phyloP scores from a whole-genome alignment of 441 rosid genomes.

The Euphorbia neoarborescens region DNA sequence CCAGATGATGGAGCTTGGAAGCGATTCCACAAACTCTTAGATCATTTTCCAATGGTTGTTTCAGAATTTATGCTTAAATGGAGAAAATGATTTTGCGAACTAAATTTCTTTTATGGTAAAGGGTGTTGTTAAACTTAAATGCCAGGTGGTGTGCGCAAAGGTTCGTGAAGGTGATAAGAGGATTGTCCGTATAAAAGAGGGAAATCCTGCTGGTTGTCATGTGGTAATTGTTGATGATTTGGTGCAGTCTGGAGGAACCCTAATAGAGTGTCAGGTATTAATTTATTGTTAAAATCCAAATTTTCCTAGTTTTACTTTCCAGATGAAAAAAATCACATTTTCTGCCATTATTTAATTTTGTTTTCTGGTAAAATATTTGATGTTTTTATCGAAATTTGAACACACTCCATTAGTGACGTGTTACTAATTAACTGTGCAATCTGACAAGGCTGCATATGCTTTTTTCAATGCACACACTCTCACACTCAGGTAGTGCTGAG shows the following conservation, averaged over 20 bases:
- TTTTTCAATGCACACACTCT: no score
- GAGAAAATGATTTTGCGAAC: neutral
- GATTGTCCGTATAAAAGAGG: constrained; percentile 88
- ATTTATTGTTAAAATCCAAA: neutral
- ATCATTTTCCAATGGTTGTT: constrained; percentile 70
- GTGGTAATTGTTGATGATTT: constrained; percentile 93
- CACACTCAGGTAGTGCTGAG: neutral
- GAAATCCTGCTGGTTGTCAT: constrained; percentile 78
- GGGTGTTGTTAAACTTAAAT: constrained; percentile 26
- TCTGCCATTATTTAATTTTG: neutral
- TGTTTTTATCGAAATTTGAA: neutral
- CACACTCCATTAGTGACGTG: no score
- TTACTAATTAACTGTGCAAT: no score
- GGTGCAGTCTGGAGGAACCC: constrained; percentile 97
- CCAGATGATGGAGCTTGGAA: constrained; percentile 99
- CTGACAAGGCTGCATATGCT: neutral
- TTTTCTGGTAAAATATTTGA: neutral
- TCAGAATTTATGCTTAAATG: constrained; percentile 4
- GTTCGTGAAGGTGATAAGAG: constrained; percentile 94
- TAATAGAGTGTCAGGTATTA: constrained; percentile 89
- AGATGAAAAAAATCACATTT: neutral
- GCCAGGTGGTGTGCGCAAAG: constrained; percentile 85
- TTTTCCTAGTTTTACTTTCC: neutral
- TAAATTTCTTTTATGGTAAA: constrained; percentile 9
- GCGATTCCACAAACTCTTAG: constrained; percentile 86